Conservation (phyloP, 306 rosid species). For the Senna siamea region DNA sequence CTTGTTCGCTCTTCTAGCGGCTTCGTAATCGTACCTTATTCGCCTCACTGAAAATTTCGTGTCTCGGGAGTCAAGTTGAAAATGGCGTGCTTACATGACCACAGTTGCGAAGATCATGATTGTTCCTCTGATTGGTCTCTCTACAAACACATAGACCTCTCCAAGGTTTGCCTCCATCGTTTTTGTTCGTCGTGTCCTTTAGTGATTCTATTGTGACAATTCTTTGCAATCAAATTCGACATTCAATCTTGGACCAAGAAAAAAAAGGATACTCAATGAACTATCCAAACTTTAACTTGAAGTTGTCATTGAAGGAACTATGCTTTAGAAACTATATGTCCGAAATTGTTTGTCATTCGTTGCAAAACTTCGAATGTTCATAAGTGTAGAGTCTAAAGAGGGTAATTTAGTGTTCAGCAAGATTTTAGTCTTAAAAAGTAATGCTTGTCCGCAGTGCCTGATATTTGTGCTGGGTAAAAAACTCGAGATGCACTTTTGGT, state of each 20-base stretch:
- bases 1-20: neutral
- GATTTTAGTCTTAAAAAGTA: neutral
- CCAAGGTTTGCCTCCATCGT: slow-evolving; percentile 57
- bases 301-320: neutral
- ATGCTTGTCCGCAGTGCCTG: neutral
- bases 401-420: neutral
- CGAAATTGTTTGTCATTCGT: neutral
- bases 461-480: neutral
- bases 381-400: neutral
- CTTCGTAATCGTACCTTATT: neutral
- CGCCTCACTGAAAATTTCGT: neutral
- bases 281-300: neutral
- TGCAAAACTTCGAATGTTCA: no score
- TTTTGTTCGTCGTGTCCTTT: slow-evolving; percentile 4
- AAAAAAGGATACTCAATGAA: neutral
- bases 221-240: neutral
- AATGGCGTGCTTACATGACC: slow-evolving; percentile 95
- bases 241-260: neutral
- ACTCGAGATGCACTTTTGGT: neutral
- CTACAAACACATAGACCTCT: slow-evolving; percentile 81
- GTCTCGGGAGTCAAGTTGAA: slow-evolving; percentile 18
- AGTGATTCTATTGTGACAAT: neutral
- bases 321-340: neutral
- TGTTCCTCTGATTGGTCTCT: slow-evolving; percentile 94
- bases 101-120: slow-evolving; percentile 95